A percentile compares a stretch with the other conserved stretches of the same genome.
phyloP scores from a whole-genome alignment of 805 yeast species.

The Torulaspora delbrueckii region DNA sequence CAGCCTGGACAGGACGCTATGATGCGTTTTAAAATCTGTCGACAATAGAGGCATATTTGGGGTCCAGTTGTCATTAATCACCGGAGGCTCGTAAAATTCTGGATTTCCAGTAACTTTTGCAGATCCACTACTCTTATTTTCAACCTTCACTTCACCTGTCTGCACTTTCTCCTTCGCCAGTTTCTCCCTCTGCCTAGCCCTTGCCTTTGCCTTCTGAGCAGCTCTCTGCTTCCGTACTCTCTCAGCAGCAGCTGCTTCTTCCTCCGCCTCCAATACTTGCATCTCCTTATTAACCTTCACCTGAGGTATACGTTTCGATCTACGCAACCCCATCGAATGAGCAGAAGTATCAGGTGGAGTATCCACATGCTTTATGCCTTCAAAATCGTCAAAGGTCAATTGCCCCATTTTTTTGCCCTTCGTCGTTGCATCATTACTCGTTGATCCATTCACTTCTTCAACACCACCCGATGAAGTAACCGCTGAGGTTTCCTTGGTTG shows the following conservation, averaged over 20 bases:
- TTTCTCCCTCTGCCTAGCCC: conserved; percentile 13
- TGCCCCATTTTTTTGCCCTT: conserved; percentile 22
- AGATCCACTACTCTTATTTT: conserved; percentile 2
- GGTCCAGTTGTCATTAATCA: conserved; percentile 26
- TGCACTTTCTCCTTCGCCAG: conserved; percentile 12
- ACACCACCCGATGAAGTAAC: conserved; percentile 7
- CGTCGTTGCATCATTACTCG: neutral
- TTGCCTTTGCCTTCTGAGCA: conserved; percentile 12
- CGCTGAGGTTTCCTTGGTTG: conserved; percentile 11
- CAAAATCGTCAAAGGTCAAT: conserved; percentile 30
- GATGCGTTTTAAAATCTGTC: conserved; percentile 19
- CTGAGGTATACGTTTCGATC: conserved; percentile 25
- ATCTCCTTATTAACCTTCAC: conserved; percentile 19
- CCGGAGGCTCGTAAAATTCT: conserved; percentile 22
- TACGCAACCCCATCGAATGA: conserved; percentile 18
- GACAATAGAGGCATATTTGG: conserved; percentile 27
- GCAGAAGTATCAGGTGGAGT: conserved; percentile 12
- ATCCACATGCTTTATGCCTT: conserved; percentile 21
- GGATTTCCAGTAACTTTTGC: conserved; percentile 1
- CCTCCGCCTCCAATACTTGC: conserved; percentile 17
- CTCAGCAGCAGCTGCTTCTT: conserved; percentile 14
- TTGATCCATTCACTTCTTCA: conserved; percentile 2
- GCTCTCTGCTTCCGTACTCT: conserved; percentile 10
- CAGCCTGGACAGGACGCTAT: conserved; percentile 16
- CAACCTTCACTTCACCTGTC: conserved; percentile 6